Evolutionary conservation across 2,329 filamentous ascomycete genomes (phyloP).

Genomic region (Aureobasidium sp.): DNA sequence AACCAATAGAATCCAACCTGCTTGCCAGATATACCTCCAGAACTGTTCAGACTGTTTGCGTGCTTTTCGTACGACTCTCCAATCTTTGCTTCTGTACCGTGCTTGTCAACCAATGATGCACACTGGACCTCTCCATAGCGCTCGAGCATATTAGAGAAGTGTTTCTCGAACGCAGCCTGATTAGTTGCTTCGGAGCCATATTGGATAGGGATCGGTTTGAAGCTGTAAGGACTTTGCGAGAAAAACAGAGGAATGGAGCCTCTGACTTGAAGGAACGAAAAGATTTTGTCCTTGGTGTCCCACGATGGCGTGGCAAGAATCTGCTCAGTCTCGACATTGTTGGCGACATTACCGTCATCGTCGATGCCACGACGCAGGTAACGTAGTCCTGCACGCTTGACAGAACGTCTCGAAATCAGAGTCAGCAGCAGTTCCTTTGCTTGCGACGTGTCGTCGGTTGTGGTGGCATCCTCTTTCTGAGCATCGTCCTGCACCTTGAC

Average conservation of each 20-base stretch:
- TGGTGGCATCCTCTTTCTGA: conserved; percentile 14
- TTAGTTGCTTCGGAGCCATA: conserved; percentile 78
- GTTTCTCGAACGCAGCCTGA: conserved; percentile 64
- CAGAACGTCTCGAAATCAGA: conserved; percentile 79
- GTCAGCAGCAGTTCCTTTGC: conserved; percentile 63
- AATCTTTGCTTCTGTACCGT: conserved; percentile 70
- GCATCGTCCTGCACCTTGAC: conserved; percentile 17
- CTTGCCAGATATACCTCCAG: conserved; percentile 43
- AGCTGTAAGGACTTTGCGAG: conserved; percentile 85
- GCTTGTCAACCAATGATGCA: conserved; percentile 81
- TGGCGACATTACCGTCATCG: conserved; percentile 80
- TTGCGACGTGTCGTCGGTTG: conserved; percentile 9
- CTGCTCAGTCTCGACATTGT: conserved; percentile 91
- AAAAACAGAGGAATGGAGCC: conserved; percentile 94
- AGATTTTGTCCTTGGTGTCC: conserved; percentile 53
- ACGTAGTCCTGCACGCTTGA: conserved; percentile 75
- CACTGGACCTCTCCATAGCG: conserved; percentile 71
- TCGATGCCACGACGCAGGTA: conserved; percentile 88
- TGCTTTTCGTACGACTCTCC: conserved; percentile 69
- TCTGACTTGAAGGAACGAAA: conserved; percentile 79
- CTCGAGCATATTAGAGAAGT: conserved; percentile 62
- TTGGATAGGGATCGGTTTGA: conserved; percentile 77
- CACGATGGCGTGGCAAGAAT: conserved; percentile 68
- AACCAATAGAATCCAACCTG: conserved; percentile 83
- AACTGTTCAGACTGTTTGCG: conserved; percentile 58